Conservation (phyloP, 1,139 yeast species). For the Debaryomyces singareniensis region DNA sequence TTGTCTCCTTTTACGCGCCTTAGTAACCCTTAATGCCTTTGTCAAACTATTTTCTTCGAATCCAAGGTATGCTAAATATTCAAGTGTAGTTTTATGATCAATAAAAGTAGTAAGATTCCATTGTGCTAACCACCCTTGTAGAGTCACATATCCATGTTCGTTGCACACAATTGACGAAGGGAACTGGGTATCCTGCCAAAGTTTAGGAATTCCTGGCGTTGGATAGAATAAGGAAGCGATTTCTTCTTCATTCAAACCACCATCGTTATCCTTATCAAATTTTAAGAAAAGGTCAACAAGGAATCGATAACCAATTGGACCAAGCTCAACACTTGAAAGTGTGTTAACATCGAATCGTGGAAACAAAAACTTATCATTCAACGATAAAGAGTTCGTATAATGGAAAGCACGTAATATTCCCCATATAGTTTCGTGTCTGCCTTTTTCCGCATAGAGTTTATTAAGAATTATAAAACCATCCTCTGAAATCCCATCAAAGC, state of each 20-base stretch:
- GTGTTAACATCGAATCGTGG: constrained; percentile 77
- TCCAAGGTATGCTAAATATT: constrained; percentile 84
- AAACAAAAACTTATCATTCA: constrained; percentile 67
- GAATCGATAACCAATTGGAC: constrained; percentile 91
- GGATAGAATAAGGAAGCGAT: constrained; percentile 65
- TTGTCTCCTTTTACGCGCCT: constrained; percentile 62
- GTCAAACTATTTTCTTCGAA: constrained; percentile 52
- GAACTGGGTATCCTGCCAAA: constrained; percentile 82
- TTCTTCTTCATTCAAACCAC: constrained; percentile 78
- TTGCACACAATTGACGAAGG: constrained; percentile 85
- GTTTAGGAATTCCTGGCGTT: constrained; percentile 85
- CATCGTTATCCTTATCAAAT: constrained; percentile 92
- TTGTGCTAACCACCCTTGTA: constrained; percentile 98
- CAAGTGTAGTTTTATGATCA: constrained; percentile 77
- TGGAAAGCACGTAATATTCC: constrained; percentile 82
- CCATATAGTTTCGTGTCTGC: constrained; percentile 96
- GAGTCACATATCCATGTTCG: constrained; percentile 80
- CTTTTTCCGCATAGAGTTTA: constrained; percentile 78
- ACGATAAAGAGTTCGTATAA: constrained; percentile 84
- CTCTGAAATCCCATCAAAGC: constrained; percentile 52
- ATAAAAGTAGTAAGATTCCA: constrained; percentile 95
- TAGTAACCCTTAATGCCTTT: constrained; percentile 75
- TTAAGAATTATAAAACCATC: constrained; percentile 74
- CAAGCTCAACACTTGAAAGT: constrained; percentile 78
- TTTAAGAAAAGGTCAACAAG: constrained; percentile 81